These are phyloP conservation scores for Aspergillus ibericus DNA, from an alignment of 2,329 filamentous ascomycete genomes.

Conservation along the genomic window DNA sequence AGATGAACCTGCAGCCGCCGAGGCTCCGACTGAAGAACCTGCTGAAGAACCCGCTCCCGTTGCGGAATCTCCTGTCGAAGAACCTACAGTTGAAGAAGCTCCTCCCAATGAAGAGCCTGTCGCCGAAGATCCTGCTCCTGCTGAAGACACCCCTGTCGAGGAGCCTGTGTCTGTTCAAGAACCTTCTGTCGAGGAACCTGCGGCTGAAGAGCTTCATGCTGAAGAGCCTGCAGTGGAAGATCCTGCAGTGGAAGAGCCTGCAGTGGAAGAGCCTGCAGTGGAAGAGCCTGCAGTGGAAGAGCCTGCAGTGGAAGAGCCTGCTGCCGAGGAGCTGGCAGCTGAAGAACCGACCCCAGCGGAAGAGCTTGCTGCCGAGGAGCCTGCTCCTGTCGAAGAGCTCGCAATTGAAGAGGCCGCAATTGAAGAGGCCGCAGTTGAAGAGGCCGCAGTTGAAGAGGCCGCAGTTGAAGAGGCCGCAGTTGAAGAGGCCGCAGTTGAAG, in stretches of 20 bases:
- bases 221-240: slow-evolving; percentile 9
- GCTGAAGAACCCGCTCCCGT: slow-evolving; percentile 10
- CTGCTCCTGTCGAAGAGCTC: no score
- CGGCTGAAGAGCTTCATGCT: slow-evolving; percentile 3
- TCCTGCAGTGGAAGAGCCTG: slow-evolving; percentile 4
- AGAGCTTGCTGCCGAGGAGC: no score
- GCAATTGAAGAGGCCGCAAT: no score
- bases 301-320: slow-evolving; percentile 5
- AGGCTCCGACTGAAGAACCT: slow-evolving; percentile 11
- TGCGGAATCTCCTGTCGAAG: slow-evolving; percentile 13
- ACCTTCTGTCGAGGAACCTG: slow-evolving; percentile 15
- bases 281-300: no score
- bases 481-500: no score
- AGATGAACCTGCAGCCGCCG: neutral
- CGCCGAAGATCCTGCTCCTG: slow-evolving; percentile 17
- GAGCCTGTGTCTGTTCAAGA: neutral
- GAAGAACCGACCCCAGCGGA: no score
- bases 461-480: no score
- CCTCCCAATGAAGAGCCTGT: slow-evolving; percentile 12
- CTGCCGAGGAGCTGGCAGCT: neutral
- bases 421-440: no score
- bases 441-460: no score
- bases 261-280: no score
- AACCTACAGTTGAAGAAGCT: slow-evolving; percentile 10
- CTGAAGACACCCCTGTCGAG: slow-evolving; percentile 10